These are phyloP conservation scores for Oryza meyeriana DNA, from an alignment of 176 grass and related monocot species.

Conservation along the genomic window DNA sequence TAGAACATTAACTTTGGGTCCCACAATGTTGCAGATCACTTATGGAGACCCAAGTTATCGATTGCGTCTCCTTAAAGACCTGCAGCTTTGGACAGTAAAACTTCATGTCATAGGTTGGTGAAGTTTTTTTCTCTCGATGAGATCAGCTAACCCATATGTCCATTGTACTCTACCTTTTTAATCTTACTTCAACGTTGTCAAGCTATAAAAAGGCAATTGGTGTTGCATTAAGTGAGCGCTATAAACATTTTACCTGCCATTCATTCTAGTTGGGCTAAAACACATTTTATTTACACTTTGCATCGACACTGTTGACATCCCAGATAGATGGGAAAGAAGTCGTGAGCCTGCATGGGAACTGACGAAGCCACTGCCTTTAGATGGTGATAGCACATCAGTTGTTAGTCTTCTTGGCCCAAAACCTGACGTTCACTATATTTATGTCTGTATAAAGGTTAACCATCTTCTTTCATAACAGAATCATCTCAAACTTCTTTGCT, in stretches of 20 bases:
- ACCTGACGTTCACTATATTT: conserved; percentile 94
- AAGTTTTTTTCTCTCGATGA: not conserved
- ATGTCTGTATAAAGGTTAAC: conserved; percentile 84
- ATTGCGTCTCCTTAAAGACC: conserved; percentile 58
- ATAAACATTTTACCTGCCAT: not conserved
- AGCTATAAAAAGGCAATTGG: not conserved
- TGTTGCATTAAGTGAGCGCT: not conserved
- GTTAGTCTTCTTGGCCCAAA: conserved; percentile 58
- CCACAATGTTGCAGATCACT: conserved; percentile 62
- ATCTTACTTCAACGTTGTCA: not conserved
- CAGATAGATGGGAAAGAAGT: conserved; percentile 74
- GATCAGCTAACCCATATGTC: not conserved
- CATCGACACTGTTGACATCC: not conserved
- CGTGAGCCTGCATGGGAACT: conserved; percentile 61
- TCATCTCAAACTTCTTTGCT: not conserved
- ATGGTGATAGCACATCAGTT: conserved; percentile 48
- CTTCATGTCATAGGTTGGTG: conserved; percentile 93
- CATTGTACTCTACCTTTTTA: not conserved
- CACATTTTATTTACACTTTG: conserved; percentile 5
- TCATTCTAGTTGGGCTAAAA: not conserved
- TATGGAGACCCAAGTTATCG: conserved; percentile 96
- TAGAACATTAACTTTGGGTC: conserved; percentile 21
- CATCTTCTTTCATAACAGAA: not conserved
- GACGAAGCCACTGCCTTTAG: conserved; percentile 72
- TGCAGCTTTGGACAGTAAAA: conserved; percentile 70